A percentile compares a stretch with the other conserved stretches of the same genome.
Conservation (phyloP, 1,284 basidiomycete species). For the Fomitopsis schrenkii region DNA sequence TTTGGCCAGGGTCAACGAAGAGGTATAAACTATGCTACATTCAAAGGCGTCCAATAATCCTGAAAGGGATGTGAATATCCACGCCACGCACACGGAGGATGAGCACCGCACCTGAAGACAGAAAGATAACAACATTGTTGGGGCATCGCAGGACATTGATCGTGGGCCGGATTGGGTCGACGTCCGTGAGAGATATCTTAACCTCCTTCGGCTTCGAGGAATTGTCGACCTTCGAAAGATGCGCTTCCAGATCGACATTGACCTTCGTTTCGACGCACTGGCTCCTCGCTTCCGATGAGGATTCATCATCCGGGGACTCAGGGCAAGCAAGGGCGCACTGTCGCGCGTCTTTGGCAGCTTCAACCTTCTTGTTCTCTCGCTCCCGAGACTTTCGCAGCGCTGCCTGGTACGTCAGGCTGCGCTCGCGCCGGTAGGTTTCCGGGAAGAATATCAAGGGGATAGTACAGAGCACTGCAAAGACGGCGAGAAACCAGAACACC, state of each 20-base stretch:
- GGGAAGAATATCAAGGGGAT: slow-evolving; percentile 67
- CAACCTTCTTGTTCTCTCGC: slow-evolving; percentile 11
- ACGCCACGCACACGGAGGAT: background rate
- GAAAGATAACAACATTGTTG: slow-evolving; percentile 66
- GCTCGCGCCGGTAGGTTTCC: slow-evolving; percentile 80
- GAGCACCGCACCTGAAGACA: slow-evolving; percentile 58
- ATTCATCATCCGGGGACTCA: background rate
- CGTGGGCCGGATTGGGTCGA: slow-evolving; percentile 70
- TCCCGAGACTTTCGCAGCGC: slow-evolving; percentile 35
- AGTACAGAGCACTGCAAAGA: slow-evolving; percentile 53
- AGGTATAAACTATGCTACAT: slow-evolving; percentile 70
- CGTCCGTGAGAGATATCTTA: slow-evolving; percentile 60
- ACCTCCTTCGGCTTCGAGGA: slow-evolving; percentile 30
- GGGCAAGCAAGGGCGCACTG: background rate
- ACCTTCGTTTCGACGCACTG: background rate
- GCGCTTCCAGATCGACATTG: background rate
- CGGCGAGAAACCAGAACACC: slow-evolving; percentile 78
- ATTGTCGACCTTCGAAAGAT: background rate
- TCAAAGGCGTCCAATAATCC: slow-evolving; percentile 68
- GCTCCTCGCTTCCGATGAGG: background rate
- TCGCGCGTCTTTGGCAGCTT: background rate
- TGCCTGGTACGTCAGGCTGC: slow-evolving; percentile 73
- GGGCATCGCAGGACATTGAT: slow-evolving; percentile 50
- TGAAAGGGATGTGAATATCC: slow-evolving; percentile 19
- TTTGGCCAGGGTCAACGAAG: slow-evolving; percentile 58